Base-by-base conservation (phyloP, 164 flowering plant species). In the Liquidambar formosana region DNA sequence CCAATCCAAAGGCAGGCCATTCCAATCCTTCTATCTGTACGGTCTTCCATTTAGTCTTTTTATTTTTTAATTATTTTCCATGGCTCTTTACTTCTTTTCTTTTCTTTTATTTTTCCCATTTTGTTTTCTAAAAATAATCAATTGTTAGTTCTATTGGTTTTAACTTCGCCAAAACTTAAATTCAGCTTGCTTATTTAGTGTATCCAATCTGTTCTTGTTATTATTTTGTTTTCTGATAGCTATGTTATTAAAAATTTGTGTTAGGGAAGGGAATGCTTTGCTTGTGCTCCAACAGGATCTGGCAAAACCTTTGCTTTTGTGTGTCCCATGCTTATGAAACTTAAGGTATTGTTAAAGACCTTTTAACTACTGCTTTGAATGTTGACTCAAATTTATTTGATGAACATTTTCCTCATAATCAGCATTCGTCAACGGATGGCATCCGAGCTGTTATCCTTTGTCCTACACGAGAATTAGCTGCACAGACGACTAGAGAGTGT, bases 1-100 rank as follows among this genome's bases (percentile, higher is more conserved):
- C 95, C 99, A 66, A 94, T 94, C 62, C 99, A 94, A 86, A 87
- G 94, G 90, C 99, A 94, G 95, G 95, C 97, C 79, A 90, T 94
- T 83, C 93, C 99, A 74, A 84, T 89, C 66, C 92, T 94, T 68
- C 78, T 94, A 84, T 92, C 94, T 80, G 99, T 94, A 94, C 84
- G 94, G 69, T 68, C 82, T 81, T 78, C 73, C 53, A 49, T 68
- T 75, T 63, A 64, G 9, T 66, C 56, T 53, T 72, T 60, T 58
- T 27, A 12, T 52, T 13, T 22, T 48, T 8, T 13, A 5, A 11
- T n/a, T n/a, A n/a, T n/a, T n/a, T n/a, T n/a, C n/a, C n/a, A n/a
- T n/a, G n/a, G n/a, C n/a, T n/a, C n/a, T n/a, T n/a, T n/a, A n/a
- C n/a, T n/a, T n/a, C n/a, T n/a, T n/a, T n/a, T n/a, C n/a, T n/a